Base-by-base conservation (phyloP, 2,329 filamentous ascomycete species). In the Claviceps spartinae region DNA sequence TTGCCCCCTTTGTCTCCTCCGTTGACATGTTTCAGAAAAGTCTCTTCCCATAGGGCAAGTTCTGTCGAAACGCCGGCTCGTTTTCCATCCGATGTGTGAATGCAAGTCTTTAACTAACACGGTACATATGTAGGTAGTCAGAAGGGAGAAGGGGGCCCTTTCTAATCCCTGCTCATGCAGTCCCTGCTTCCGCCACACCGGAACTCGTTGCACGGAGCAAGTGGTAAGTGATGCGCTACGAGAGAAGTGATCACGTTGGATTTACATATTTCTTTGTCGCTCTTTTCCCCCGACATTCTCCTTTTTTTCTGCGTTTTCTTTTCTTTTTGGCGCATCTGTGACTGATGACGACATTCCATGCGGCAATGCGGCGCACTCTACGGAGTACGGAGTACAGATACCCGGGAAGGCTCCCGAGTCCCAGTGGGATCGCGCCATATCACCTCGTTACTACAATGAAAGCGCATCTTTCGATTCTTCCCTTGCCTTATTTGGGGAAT, bases 131-230 rank as follows among this genome's bases (percentile, higher is more conserved):
- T 9, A 30, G 26, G 22, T 22, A 22, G 22, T 22, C 22, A 22
- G 22, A 22, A 22, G 22, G n/a, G n/a, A n/a, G n/a, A n/a, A n/a
- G 44, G 20, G 13, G 30, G 7, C 14, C 30, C 30, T 24, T 24
- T 22, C 5, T 13, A 24, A 51, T 51, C 49, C 43, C 43, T 51
- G 49, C 20, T 18, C 26, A 24, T 26, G 42, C 48, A 45, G 34
- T 42, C 30, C 42, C 43, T 47, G 22, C 43, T 47, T 42, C 49
- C 24, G 49, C 49, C 49, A 51, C 49, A 47, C 43, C 48, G 49
- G 36, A 36, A 51, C 49, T 46, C 36, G 49, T 46, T 45, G 42
- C 48, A 34, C 43, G 43, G 24, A 26, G 43, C 43, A 24, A 14
- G 41, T 24, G 43, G 5, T 22, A 20, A 9, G 41, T 43, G 41